These are phyloP conservation scores for Chernovozyma sophiae-reginae DNA, from an alignment of 1,139 yeast genomes.

Conservation along the genomic window DNA sequence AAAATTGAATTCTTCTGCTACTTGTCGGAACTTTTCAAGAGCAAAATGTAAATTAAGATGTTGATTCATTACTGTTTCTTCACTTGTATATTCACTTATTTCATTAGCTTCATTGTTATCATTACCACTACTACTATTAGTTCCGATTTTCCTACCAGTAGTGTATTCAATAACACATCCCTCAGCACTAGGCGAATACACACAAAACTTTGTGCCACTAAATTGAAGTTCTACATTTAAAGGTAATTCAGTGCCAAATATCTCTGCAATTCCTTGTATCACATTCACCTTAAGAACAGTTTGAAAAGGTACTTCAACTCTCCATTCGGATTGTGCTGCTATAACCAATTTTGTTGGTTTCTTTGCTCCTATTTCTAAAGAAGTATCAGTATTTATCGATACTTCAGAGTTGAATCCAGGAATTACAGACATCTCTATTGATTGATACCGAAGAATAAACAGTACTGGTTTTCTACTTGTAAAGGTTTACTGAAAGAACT, in stretches of 20 bases:
- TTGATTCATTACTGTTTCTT: slow-evolving; percentile 63
- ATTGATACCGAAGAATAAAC: too few relatives aligned
- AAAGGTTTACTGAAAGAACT: too few relatives aligned
- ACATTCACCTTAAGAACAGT: slow-evolving; percentile 55
- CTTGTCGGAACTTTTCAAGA: slow-evolving; percentile 57
- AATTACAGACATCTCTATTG: slow-evolving; percentile 15
- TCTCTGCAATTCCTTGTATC: slow-evolving; percentile 72
- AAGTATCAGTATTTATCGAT: slow-evolving; percentile 10
- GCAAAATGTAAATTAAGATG: slow-evolving; percentile 73
- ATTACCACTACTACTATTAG: not conserved
- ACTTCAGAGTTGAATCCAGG: slow-evolving; percentile 18
- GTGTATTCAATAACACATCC: slow-evolving; percentile 52
- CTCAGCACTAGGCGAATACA: slow-evolving; percentile 51
- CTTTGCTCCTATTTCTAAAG: slow-evolving; percentile 10
- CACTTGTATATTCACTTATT: slow-evolving; percentile 59
- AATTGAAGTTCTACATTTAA: slow-evolving; percentile 60
- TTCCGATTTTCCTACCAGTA: slow-evolving; percentile 22
- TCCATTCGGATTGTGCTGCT: slow-evolving; percentile 68
- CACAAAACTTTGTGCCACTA: slow-evolving; percentile 54
- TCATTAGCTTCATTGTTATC: slow-evolving; percentile 36
- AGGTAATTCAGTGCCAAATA: slow-evolving; percentile 91
- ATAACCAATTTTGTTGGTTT: slow-evolving; percentile 20
- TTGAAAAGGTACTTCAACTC: slow-evolving; percentile 68
- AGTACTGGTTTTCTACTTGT: too few relatives aligned
- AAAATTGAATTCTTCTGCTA: slow-evolving; percentile 17